These are phyloP conservation scores for Gnaphalium uliginosum DNA, from an alignment of 129 eudicot genomes.

Conservation along the genomic window DNA sequence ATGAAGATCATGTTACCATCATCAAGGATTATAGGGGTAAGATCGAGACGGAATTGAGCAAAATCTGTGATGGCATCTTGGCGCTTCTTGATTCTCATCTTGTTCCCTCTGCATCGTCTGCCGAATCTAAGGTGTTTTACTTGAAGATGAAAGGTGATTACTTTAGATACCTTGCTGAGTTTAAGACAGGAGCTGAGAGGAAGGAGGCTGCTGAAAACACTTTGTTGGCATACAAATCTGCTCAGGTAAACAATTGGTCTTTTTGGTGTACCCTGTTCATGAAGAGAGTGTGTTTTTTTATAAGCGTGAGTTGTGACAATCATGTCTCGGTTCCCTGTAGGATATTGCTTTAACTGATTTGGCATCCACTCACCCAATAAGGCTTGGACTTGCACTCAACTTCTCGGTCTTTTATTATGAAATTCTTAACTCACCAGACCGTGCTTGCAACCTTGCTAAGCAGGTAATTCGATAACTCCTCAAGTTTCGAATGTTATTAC, in stretches of 20 bases:
- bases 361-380: constrained; percentile 34
- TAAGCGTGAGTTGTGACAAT: not conserved
- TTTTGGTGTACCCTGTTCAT: constrained; percentile 49
- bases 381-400: constrained; percentile 35
- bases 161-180: constrained; percentile 69
- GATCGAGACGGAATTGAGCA: constrained; percentile 77
- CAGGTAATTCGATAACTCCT: constrained; percentile 17
- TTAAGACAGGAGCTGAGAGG: constrained; percentile 31
- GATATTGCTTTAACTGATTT: constrained; percentile 33
- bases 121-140: constrained; percentile 80
- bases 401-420: constrained; percentile 34
- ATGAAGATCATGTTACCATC: constrained; percentile 61
- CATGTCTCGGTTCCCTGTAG: not conserved
- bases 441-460: constrained; percentile 36
- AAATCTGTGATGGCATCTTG: constrained; percentile 83
- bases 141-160: constrained; percentile 93
- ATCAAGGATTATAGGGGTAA: constrained; percentile 70
- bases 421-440: constrained; percentile 32
- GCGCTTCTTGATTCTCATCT: constrained; percentile 73
- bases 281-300: not conserved
- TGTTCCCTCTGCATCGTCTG: constrained; percentile 52
- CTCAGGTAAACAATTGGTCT: constrained; percentile 20
- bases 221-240: constrained; percentile 34
- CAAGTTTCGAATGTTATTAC: not conserved
- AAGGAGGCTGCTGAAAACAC: constrained; percentile 37